phyloP scores from a whole-genome alignment of 345 rosid genomes.

The Draba incana region DNA sequence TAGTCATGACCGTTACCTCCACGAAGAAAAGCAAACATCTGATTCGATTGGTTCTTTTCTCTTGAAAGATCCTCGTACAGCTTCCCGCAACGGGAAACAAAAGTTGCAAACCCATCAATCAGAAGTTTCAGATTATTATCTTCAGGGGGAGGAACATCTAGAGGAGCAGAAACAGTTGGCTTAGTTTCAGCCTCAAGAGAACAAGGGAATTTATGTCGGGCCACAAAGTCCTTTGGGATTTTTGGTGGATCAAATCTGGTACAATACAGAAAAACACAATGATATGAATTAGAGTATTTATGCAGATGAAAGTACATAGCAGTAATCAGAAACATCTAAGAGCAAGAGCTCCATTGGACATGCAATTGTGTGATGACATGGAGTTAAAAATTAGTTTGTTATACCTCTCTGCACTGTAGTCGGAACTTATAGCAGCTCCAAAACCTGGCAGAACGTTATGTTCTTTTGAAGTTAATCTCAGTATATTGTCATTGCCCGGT shows the following conservation, averaged over 20 bases:
- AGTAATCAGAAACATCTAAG: background rate
- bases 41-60: constrained; percentile 87
- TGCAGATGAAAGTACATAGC: constrained; percentile 14
- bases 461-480: constrained; percentile 64
- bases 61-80: constrained; percentile 93
- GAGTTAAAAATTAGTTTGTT: constrained; percentile 7
- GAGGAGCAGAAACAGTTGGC: constrained; percentile 61
- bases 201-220: constrained; percentile 70
- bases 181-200: constrained; percentile 56
- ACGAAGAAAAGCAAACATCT: constrained; percentile 79
- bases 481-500: constrained; percentile 52
- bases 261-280: constrained; percentile 33
- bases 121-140: constrained; percentile 72
- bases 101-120: constrained; percentile 89
- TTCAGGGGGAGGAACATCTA: constrained; percentile 75
- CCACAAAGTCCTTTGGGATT: constrained; percentile 78
- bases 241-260: constrained; percentile 84
- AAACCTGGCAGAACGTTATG: constrained; percentile 74
- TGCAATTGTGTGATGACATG: constrained; percentile 16
- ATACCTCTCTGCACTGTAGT: constrained; percentile 76
- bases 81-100: constrained; percentile 95
- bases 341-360: constrained; percentile 6
- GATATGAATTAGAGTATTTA: constrained; percentile 4
- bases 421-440: constrained; percentile 64
- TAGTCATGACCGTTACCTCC: constrained; percentile 89